Base-by-base conservation (phyloP, 2,329 filamentous ascomycete genomes). In the Fusarium sp. region DNA sequence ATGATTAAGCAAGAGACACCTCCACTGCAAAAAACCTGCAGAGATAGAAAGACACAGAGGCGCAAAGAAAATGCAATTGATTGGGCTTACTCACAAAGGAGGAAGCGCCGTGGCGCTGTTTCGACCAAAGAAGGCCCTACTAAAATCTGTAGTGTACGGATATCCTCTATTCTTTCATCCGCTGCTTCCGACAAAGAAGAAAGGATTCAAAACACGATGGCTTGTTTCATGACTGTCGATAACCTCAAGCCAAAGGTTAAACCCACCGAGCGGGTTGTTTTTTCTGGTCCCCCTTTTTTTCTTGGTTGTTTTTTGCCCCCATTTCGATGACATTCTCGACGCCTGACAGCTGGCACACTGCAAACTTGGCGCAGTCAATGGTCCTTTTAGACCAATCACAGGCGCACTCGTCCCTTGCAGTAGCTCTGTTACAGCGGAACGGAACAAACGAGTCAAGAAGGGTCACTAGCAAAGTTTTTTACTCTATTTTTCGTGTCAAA, bases 51-150 rank as follows among this genome's bases (percentile, higher is more conserved):
- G 57, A 62, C 54, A 62, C 61, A 57, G 25, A 51, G 27, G 24
- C 37, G 47, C 32, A 46, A 52, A 24, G 18, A 52, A 20, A 41
- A 27, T 27, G 30, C 57, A 30, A 22, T 2, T 65, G 63, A 63
- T 57, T 67, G 63, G 56, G 37, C n/a, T 67, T n/a, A 12, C 41
- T 45, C 12, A 14, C 34, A 34, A 27, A 45, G 41, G 46, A 66
- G 63, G 64, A 67, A 64, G 57, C 65, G 65, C 65, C 46, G 65
- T 67, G 65, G 65, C 65, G 65, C 58, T 68, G 52, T 67, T 67
- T 64, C 63, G 30, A 42, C 48, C 24, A 29, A 22, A 53, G 18
- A 42, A 42, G n/a, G 9, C 13, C 18, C 32, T 52, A 27, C 22
- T 52, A 37, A 37, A 37, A 37, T 37, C 48, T 52, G 48, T 52